These are phyloP conservation scores for Agrocybe pediades DNA, from an alignment of 768 basidiomycete species.

Conservation along the genomic window DNA sequence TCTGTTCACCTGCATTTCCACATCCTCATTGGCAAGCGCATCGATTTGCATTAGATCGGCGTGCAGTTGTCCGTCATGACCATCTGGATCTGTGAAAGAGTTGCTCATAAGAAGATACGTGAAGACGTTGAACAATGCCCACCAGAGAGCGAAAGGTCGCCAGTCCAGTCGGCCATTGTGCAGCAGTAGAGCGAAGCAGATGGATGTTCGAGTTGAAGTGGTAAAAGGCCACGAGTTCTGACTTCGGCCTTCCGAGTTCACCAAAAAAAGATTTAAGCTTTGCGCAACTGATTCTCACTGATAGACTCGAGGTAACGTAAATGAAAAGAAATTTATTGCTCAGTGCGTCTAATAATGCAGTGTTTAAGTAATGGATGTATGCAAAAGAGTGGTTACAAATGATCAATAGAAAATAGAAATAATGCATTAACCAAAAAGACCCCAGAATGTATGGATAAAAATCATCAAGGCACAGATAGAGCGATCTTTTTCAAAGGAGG, in stretches of 20 bases:
- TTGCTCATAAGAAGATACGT: slow-evolving; percentile 7
- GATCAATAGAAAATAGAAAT: slow-evolving; percentile 11
- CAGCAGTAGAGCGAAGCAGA: neutral
- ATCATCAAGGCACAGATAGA: slow-evolving; percentile 27
- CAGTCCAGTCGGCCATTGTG: neutral
- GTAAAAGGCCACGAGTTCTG: neutral
- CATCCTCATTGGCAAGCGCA: slow-evolving; percentile 61
- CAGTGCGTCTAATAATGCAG: slow-evolving; percentile 14
- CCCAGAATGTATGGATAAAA: slow-evolving; percentile 4
- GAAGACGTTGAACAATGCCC: too few relatives aligned
- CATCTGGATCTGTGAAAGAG: slow-evolving; percentile 6
- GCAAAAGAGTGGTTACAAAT: neutral
- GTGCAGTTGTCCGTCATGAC: slow-evolving; percentile 28
- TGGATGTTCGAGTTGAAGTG: neutral
- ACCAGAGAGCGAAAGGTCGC: too few relatives aligned
- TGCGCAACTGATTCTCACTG: too few relatives aligned
- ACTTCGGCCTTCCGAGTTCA: too few relatives aligned
- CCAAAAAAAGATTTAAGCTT: too few relatives aligned
- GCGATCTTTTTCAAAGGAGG: slow-evolving; percentile 74
- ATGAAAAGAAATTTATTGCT: slow-evolving; percentile 14
- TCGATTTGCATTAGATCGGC: slow-evolving; percentile 54
- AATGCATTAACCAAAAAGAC: slow-evolving; percentile 3
- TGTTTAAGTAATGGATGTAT: neutral
- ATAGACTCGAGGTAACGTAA: neutral
- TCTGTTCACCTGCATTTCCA: slow-evolving; percentile 68